Base-by-base conservation (phyloP, 371 early-diverging fungal species). In the Lichtheimia ramosa region DNA sequence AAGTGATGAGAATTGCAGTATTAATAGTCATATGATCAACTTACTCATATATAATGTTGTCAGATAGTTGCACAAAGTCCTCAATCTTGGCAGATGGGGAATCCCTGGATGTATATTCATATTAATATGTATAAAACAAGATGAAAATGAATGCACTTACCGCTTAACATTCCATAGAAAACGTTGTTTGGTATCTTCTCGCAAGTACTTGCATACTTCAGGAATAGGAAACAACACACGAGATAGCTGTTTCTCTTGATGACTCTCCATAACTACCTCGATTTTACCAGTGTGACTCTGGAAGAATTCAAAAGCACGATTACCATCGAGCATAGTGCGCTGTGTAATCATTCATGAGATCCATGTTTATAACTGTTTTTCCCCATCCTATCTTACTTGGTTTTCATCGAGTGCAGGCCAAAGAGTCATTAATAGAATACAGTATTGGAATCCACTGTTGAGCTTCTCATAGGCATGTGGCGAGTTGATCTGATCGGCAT, bases 171-270 rank as follows among this genome's bases (percentile, higher is more conserved):
- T 70, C 81, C 80, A 83, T 43, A 84, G 65, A 52, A 84, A 84
- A 1, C 77, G 61, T 27, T 74, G 63, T 63, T 81, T 83, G 21
- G 82, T 77, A 56, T 75, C 77, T 7, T 69, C 65, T 28, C 78
- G 66, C 7, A 84, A 34, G 51, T 80, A 75, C 41, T 70, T 73
- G 54, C 85, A 83, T 0, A 84, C 66, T 48, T 80, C 83, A 7
- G 85, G 85, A 54, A 84, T 80, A 42, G 83, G 82, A 48, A 83
- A 84, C 20, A 84, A 57, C 0, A 81, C 81, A 16, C 71, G 67
- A 0, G 68, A 64, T 8, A 83, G 59, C 28, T 79, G 70, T 48
- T 80, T 77, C 55, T 67, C 71, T 49, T 58, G 76, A 41, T 60
- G 64, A 48, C 60, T 72, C 62, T 68, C 77, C 84, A 64, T 81